Evolutionary conservation across 768 basidiomycete genomes (phyloP), one percentile per base, ranked within the genome.

Genomic region (Termitomyces sp.): DNA sequence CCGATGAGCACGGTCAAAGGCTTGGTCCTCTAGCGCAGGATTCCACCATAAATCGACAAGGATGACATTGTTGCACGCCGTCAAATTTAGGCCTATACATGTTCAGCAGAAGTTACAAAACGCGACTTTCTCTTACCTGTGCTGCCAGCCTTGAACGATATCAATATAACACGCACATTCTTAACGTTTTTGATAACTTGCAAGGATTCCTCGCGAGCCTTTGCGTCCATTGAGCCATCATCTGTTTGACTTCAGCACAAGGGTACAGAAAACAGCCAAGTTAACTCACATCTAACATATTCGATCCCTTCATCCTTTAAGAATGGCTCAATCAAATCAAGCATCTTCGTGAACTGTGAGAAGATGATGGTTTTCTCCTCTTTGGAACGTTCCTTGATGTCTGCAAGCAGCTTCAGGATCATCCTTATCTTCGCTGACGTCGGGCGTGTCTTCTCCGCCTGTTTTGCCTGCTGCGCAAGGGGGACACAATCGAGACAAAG

Each of bases 11-110:
- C 93, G 85, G 66, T 94, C 94, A 64, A 94, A 96, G 0, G 94
- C 94, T 72, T 98, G 95, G 59, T 96, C 93, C 81, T 91, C 90
- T 4, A 91, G 76, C 0, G 89, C 91, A 10, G 91, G 90, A 67
- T 93, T 89, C 93, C 95, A 98, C 94, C 95, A 98, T 57, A 94
- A 71, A 67, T 97, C 96, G 54, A 93, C 81, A 3, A 98, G 78
- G 61, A 98, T 88, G 38, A 98, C 94, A 60, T 96, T 92, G 68
- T 94, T 96, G 71, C 95, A 98, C 37, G 85, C 87, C 0, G 93
- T 93, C 63, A 98, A 67, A 66, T 98, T 97, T 44, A 98, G 80
- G 44, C 93, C 93, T 84, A 43, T 21, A 51, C 9, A 7, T 14
- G 24, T 40, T 50, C n/a, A 14, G 17, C 17, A 19, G 5, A n/a